A percentile compares a stretch with the other conserved stretches of the same genome.
phyloP scores from a whole-genome alignment of 768 basidiomycete genomes.

The Tephrocybe sp. region DNA sequence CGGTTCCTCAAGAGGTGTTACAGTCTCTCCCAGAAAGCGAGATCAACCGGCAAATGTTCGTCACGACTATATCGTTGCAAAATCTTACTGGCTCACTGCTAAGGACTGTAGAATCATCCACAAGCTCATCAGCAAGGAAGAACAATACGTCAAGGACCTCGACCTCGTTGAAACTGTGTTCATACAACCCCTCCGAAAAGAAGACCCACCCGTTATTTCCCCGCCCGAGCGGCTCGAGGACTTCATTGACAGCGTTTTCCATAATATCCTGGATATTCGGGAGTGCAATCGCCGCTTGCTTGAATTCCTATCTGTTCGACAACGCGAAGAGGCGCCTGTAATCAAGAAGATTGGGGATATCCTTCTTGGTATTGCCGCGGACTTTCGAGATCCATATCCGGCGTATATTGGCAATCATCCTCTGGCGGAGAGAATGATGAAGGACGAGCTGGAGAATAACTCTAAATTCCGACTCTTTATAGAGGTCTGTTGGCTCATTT shows the following conservation, averaged over 20 bases:
- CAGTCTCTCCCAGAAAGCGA: slow-evolving; percentile 65
- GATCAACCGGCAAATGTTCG: slow-evolving; percentile 76
- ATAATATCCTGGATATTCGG: slow-evolving; percentile 81
- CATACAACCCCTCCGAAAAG: slow-evolving; percentile 44
- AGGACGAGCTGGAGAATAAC: slow-evolving; percentile 83
- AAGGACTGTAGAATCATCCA: slow-evolving; percentile 64
- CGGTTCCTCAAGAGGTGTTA: slow-evolving; percentile 39
- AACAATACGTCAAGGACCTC: slow-evolving; percentile 86
- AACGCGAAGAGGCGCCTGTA: slow-evolving; percentile 80
- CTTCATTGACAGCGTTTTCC: slow-evolving; percentile 86
- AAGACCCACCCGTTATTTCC: slow-evolving; percentile 44
- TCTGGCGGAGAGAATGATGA: slow-evolving; percentile 79
- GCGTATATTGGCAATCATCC: slow-evolving; percentile 85
- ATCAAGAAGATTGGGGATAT: slow-evolving; percentile 87
- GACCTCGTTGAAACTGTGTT: slow-evolving; percentile 75
- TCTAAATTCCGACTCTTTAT: slow-evolving; percentile 80
- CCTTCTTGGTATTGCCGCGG: slow-evolving; percentile 80
- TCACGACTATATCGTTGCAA: not conserved
- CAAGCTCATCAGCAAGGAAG: slow-evolving; percentile 87
- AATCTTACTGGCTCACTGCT: slow-evolving; percentile 3
- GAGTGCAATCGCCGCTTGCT: slow-evolving; percentile 77
- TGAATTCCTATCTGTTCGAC: slow-evolving; percentile 82
- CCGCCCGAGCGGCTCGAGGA: slow-evolving; percentile 58
- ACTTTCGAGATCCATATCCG: slow-evolving; percentile 84
- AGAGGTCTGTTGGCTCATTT: slow-evolving; percentile 53